A percentile compares a stretch with the other conserved stretches of the same genome.
Conservation (phyloP, 2,329 filamentous ascomycete species). For the Chrysosporium keratinophilum region DNA sequence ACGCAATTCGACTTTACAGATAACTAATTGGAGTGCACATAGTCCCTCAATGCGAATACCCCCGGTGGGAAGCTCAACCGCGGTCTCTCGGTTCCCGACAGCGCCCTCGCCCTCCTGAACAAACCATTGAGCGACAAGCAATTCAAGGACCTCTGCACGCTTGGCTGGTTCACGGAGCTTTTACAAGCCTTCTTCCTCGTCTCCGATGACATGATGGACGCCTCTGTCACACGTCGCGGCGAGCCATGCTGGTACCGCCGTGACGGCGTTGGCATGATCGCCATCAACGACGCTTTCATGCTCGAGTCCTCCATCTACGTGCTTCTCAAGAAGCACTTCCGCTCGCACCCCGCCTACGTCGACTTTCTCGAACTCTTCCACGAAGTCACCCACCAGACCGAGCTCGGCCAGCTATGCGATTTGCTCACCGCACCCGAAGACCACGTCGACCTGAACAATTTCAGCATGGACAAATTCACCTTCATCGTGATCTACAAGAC, state of each 20-base stretch:
- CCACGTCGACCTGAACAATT: conserved; percentile 83
- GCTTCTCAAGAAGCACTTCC: conserved; percentile 89
- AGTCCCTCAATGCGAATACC: conserved; percentile 78
- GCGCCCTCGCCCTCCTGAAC: conserved; percentile 23
- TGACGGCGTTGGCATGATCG: conserved; percentile 80
- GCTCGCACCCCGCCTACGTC: conserved; percentile 72
- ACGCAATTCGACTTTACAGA: background rate
- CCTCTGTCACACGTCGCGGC: conserved; percentile 85
- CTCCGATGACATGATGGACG: conserved; percentile 97
- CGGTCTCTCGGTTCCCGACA: conserved; percentile 59
- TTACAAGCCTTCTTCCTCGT: conserved; percentile 99
- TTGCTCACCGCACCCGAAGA: conserved; percentile 93
- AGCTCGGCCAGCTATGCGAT: conserved; percentile 89
- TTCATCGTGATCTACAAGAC: conserved; percentile 99
- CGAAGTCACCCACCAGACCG: conserved; percentile 85
- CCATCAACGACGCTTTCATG: conserved; percentile 98
- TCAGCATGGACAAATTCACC: conserved; percentile 85
- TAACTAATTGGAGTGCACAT: conserved; percentile 5
- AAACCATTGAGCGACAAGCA: conserved; percentile 48
- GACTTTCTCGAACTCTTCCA: conserved; percentile 95
- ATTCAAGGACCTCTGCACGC: conserved; percentile 75
- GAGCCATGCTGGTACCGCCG: conserved; percentile 95
- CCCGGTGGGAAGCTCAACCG: conserved; percentile 97
- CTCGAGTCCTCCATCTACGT: conserved; percentile 84
- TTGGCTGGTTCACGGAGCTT: conserved; percentile 97